These are phyloP conservation scores for Royoungia palumana DNA, from an alignment of 768 basidiomycete species.

Conservation along the genomic window DNA sequence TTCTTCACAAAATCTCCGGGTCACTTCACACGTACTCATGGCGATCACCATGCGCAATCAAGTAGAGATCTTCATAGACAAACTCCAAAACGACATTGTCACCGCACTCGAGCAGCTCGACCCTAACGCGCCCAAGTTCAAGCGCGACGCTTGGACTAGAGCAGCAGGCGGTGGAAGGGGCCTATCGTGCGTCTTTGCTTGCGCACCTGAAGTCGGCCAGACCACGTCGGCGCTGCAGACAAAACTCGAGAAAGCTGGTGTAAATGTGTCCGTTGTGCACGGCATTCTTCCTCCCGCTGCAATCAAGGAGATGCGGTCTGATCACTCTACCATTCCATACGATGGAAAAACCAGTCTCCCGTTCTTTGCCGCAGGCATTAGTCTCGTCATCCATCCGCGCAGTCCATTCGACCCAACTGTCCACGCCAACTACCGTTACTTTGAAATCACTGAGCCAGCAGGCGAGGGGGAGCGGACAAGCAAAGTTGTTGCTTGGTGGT, in stretches of 20 bases:
- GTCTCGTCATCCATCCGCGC: slow-evolving; percentile 89
- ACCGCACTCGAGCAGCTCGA: slow-evolving; percentile 75
- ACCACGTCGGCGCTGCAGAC: slow-evolving; percentile 39
- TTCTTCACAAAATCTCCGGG: neutral
- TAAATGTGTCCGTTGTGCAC: slow-evolving; percentile 91
- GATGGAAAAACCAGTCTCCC: slow-evolving; percentile 64
- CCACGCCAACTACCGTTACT: slow-evolving; percentile 96
- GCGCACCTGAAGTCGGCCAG: slow-evolving; percentile 31
- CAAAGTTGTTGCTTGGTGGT: slow-evolving; percentile 91
- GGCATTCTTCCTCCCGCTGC: slow-evolving; percentile 85
- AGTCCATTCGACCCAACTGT: slow-evolving; percentile 94
- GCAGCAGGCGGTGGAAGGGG: slow-evolving; percentile 61
- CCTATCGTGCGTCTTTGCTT: slow-evolving; percentile 77
- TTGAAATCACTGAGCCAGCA: slow-evolving; percentile 73
- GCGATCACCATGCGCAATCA: slow-evolving; percentile 61
- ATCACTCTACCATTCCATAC: slow-evolving; percentile 76
- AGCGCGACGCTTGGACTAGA: slow-evolving; percentile 78
- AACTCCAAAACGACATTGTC: slow-evolving; percentile 80
- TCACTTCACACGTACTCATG: slow-evolving; percentile 6
- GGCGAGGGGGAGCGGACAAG: slow-evolving; percentile 37
- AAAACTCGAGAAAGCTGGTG: slow-evolving; percentile 91
- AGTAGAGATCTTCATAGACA: slow-evolving; percentile 71
- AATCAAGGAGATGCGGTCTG: slow-evolving; percentile 91
- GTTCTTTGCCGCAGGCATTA: slow-evolving; percentile 91
- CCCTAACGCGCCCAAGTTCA: slow-evolving; percentile 64